Base-by-base conservation (phyloP, 2,329 filamentous ascomycete species). In the Ustulina deusta region DNA sequence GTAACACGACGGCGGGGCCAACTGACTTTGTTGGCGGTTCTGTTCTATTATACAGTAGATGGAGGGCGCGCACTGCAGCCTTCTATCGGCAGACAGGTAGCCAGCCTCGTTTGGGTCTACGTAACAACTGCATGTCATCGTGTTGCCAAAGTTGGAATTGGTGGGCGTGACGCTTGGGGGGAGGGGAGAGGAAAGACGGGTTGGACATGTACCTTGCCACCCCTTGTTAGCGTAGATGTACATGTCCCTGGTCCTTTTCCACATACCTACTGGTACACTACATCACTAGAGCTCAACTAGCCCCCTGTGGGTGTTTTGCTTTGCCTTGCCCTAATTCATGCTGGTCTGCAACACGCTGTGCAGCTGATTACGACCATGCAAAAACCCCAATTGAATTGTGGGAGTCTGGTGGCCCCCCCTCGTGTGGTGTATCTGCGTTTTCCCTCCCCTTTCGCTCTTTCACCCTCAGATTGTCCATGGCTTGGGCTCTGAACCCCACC, bases 351-450 rank as follows among this genome's bases (percentile, higher is more conserved):
- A 67, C 61, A 49, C 42, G 55, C 65, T 62, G 65, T 74, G 74
- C 75, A 77, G 76, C 74, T 78, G 77, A 78, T 78, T 77, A 74
- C 73, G 63, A 72, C 73, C 72, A 74, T 74, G 71, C 70, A 52
- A 68, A 68, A 67, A 61, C 69, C 63, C 66, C 70, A 58, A 57
- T 65, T 57, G 61, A 46, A 58, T 74, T 73, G 69, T 76, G 75
- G 74, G 73, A 76, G 75, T 78, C 69, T 71, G 69, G 63, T 68
- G 42, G 65, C 29, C 49, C 69, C 73, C 74, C 73, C 69, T 73
- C 71, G 71, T 51, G 58, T 29, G 55, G 65, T 66, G 68, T 65
- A 64, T 61, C 70, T 56, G 32, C 61, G 59, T 62, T 73, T 75
- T 74, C 69, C 72, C 66, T 54, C 66, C 48, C 62, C 63, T 74